Base-by-base conservation (phyloP, 441 rosid species). In the Metrosideros polymorpha region DNA sequence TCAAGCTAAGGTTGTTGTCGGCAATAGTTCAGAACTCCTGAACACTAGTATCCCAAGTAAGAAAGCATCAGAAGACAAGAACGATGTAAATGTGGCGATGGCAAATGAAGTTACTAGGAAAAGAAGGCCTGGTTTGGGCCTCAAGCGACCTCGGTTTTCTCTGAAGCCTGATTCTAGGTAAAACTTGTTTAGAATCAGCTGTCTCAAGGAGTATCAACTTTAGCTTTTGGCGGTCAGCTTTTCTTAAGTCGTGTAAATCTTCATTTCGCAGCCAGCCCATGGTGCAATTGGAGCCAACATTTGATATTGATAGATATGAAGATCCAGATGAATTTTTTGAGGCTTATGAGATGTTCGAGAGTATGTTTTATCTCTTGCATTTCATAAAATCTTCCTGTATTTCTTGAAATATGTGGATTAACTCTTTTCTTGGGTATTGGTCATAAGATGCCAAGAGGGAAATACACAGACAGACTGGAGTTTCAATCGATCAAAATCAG, bases 261-360 rank as follows among this genome's bases (percentile, higher is more conserved):
- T 85, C 79, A 51, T 88, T 88, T 87, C 77, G 42, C 94, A 93
- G 96, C 89, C 91, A 89, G 87, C 90, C 92, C 50, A 86, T 85
- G 82, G 91, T 88, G 77, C 86, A 45, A 86, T 88, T 91, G 85
- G 94, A 91, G 57, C 95, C 92, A 53, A 88, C 86, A 86, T 92
- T 95, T 88, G 96, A 95, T 88, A 85, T 89, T 76, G 93, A 91
- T 87, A 91, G 92, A 86, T 88, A 91, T 85, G 91, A 91, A 54
- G 96, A 91, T 49, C 97, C 98, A 2, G 95, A 92, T 66, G 98
- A 96, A 15, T 95, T 87, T 86, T 96, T 95, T 90, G 85, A 85
- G 84, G 99, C 95, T 42, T 96, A 63, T 86, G 98, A 94, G 82
- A 94, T 87, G 89, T 89, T 66, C 83, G 89, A 92, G 88, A 89